Percentiles rank a stretch among this genome's conserved stretches.
These are phyloP conservation scores for Boletus fagicola DNA, from an alignment of 768 basidiomycete genomes.

Conservation along the genomic window DNA sequence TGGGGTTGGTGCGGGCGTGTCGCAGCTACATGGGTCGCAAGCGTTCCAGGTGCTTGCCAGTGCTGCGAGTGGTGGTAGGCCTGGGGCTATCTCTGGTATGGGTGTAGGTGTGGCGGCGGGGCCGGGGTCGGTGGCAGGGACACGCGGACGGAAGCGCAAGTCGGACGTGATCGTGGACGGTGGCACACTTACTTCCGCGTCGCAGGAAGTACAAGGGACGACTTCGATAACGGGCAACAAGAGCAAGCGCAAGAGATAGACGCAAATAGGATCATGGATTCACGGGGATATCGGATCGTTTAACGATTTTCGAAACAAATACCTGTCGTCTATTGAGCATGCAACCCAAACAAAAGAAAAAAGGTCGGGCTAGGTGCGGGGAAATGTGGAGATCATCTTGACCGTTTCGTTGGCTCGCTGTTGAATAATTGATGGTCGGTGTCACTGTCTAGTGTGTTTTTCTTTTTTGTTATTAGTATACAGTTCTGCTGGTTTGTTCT, in stretches of 20 bases:
- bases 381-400: neutral
- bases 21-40: neutral
- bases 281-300: neutral
- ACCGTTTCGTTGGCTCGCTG: neutral
- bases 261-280: neutral
- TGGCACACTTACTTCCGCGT: neutral
- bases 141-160: slow-evolving; percentile 40
- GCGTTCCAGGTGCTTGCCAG: slow-evolving; percentile 9
- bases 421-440: no score
- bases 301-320: neutral
- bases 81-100: neutral
- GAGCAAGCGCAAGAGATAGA: slow-evolving; percentile 33
- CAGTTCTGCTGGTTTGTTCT: no score
- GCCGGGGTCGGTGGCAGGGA: neutral
- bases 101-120: neutral
- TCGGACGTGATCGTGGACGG: slow-evolving; percentile 34
- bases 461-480: no score
- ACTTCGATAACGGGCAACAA: slow-evolving; percentile 15
- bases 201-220: neutral
- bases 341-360: neutral
- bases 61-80: neutral
- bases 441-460: no score
- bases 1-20: neutral
- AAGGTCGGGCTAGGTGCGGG: neutral
- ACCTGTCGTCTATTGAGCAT: neutral